Percentiles rank a stretch among this genome's conserved stretches.
Conservation (phyloP, 129 eudicot species). For the Cynara cardunculus region DNA sequence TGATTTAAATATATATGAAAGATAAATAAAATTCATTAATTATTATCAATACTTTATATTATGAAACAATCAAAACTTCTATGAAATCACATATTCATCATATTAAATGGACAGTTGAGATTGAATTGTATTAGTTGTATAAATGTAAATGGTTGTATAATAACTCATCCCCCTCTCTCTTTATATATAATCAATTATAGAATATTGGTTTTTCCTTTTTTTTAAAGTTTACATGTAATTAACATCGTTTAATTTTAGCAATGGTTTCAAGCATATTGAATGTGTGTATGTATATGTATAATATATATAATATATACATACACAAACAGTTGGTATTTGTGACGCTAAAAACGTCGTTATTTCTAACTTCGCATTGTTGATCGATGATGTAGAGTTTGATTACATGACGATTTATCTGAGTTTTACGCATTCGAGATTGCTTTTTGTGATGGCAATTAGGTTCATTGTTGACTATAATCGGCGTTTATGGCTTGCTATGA, state of each 20-base stretch:
- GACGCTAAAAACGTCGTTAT: not conserved
- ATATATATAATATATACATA: too few species aligned
- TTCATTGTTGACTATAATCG: not conserved
- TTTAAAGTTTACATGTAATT: constrained; percentile 6
- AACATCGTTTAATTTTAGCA: not conserved
- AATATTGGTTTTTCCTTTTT: not conserved
- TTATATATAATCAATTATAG: constrained; percentile 5
- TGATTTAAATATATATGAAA: too few species aligned
- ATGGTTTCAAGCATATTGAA: not conserved
- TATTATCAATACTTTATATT: too few species aligned
- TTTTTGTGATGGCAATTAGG: not conserved
- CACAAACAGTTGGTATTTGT: not conserved
- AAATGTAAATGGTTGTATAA: too few species aligned
- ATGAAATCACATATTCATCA: too few species aligned
- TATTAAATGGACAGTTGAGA: too few species aligned
- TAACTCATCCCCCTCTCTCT: too few species aligned
- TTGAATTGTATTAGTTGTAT: too few species aligned
- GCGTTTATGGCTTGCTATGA: not conserved
- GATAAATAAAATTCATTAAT: too few species aligned
- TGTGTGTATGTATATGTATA: not conserved
- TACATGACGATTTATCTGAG: not conserved
- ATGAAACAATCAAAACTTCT: too few species aligned
- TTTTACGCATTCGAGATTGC: not conserved
- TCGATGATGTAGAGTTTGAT: not conserved
- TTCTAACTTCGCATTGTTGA: not conserved